A percentile compares a stretch with the other conserved stretches of the same genome.
Conservation (phyloP, 1,284 basidiomycete species). For the Cryptococcus sp. region DNA sequence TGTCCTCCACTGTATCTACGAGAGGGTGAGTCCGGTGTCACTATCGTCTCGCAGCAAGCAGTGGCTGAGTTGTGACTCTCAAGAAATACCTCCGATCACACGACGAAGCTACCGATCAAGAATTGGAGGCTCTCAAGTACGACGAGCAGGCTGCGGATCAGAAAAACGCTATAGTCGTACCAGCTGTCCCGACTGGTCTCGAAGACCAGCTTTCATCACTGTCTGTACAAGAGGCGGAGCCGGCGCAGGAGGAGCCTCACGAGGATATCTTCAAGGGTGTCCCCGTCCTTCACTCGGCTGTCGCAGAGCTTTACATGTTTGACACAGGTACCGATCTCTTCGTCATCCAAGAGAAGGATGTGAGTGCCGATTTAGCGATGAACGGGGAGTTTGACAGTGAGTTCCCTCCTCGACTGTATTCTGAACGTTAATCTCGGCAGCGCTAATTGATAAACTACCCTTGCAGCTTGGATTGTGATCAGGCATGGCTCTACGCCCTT, state of each 20-base stretch:
- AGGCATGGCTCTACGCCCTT: slow-evolving; percentile 43
- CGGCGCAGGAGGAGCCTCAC: too few species aligned
- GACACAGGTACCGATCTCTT: slow-evolving; percentile 68
- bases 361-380: slow-evolving; percentile 66
- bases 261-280: slow-evolving; percentile 48
- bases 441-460: background rate
- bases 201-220: slow-evolving; percentile 8
- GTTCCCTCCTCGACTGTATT: slow-evolving; percentile 8
- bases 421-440: slow-evolving; percentile 1
- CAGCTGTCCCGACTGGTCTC: background rate
- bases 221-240: slow-evolving; percentile 8
- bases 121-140: slow-evolving; percentile 70
- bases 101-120: slow-evolving; percentile 63
- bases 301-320: slow-evolving; percentile 64
- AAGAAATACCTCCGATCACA: slow-evolving; percentile 74
- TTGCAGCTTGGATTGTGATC: slow-evolving; percentile 48
- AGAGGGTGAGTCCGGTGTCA: slow-evolving; percentile 51
- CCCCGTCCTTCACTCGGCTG: slow-evolving; percentile 42
- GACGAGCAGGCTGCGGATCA: slow-evolving; percentile 1
- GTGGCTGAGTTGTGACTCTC: background rate
- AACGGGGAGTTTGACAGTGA: slow-evolving; percentile 55
- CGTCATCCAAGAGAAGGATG: slow-evolving; percentile 63
- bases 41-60: background rate
- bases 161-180: background rate
- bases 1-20: slow-evolving; percentile 91